Evolutionary conservation across 1,139 yeast genomes (phyloP), one percentile per base, ranked within the genome.

Genomic region (Yamadazyma blattariae): DNA sequence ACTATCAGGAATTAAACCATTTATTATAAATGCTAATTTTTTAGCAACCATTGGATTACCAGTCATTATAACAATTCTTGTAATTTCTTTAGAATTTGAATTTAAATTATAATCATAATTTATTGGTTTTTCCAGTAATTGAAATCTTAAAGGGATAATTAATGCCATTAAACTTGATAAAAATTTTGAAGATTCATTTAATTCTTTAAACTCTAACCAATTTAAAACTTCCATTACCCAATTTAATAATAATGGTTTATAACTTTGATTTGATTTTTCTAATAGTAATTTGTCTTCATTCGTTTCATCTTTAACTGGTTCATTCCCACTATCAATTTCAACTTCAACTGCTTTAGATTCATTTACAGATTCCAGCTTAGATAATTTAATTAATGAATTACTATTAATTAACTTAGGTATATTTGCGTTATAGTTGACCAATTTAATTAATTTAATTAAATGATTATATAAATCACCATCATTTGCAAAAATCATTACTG

Each of bases 141-240:
- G 64, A 3, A 57, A 39, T 32, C 68, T 61, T 17, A 61, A 56
- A 7, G 73, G 73, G 4, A 69, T 51, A 8, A 73, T 42, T 15
- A 72, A 45, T 1, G 77, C 74, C 19, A 76, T 56, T 31, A 76
- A 52, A 38, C 73, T 64, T 1, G 78, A 71, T 34, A 76, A 52
- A 44, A 75, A 74, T 13, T 41, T 45, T 16, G 44, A 38, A 3
- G 46, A 39, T 27, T 48, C 49, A 27, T 44, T 51, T 13, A 79
- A 81, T 48, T 79, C 85, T 47, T 78, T 79, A 39, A 74, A 71
- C 46, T 77, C 82, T 19, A 78, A 54, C 85, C 85, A 79, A 42
- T 75, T 77, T 36, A 75, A 61, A 3, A 76, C 65, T 45, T 77
- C 82, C 36, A 69, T 61, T 10, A 76, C 74, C 84, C 84, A 78